A percentile compares a stretch with the other conserved stretches of the same genome.
These are phyloP conservation scores for Myxozyma lipomycoides DNA, from an alignment of 805 yeast genomes.

Conservation along the genomic window DNA sequence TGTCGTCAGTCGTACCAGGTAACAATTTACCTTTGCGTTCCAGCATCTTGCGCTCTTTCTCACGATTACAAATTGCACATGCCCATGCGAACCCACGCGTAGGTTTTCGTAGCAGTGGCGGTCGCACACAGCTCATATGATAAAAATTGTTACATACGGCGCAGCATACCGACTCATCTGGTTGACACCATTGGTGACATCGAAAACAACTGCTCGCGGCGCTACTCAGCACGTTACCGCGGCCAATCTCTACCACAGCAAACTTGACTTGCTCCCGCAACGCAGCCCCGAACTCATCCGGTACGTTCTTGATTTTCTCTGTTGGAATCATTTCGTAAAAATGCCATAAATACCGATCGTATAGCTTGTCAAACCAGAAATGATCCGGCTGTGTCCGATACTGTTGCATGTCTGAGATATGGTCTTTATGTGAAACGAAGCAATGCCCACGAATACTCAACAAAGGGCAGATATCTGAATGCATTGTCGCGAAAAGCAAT, in stretches of 20 bases:
- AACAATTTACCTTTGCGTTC: slow-evolving; percentile 37
- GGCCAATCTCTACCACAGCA: slow-evolving; percentile 68
- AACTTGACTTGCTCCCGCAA: slow-evolving; percentile 64
- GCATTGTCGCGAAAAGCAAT: slow-evolving; percentile 76
- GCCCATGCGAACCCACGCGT: slow-evolving; percentile 88
- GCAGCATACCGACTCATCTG: slow-evolving; percentile 70
- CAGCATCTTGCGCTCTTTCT: slow-evolving; percentile 45
- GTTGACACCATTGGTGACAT: slow-evolving; percentile 82
- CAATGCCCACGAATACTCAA: slow-evolving; percentile 71
- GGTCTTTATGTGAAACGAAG: slow-evolving; percentile 62
- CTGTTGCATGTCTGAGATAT: slow-evolving; percentile 54
- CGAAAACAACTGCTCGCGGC: slow-evolving; percentile 66
- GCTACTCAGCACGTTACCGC: slow-evolving; percentile 57
- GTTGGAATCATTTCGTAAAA: slow-evolving; percentile 78
- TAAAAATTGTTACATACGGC: slow-evolving; percentile 67
- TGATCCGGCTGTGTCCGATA: slow-evolving; percentile 59
- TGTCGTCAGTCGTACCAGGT: slow-evolving; percentile 16
- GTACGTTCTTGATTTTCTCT: slow-evolving; percentile 50
- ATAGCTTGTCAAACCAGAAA: slow-evolving; percentile 81
- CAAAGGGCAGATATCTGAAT: slow-evolving; percentile 77
- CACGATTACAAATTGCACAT: slow-evolving; percentile 72
- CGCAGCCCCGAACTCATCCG: slow-evolving; percentile 56
- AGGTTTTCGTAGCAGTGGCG: slow-evolving; percentile 76
- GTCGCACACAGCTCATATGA: slow-evolving; percentile 82
- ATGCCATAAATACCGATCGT: slow-evolving; percentile 78